Percentiles rank a stretch among this genome's conserved stretches.
phyloP scores from a whole-genome alignment of 768 basidiomycete species.

The Cyclocybe aegerita region DNA sequence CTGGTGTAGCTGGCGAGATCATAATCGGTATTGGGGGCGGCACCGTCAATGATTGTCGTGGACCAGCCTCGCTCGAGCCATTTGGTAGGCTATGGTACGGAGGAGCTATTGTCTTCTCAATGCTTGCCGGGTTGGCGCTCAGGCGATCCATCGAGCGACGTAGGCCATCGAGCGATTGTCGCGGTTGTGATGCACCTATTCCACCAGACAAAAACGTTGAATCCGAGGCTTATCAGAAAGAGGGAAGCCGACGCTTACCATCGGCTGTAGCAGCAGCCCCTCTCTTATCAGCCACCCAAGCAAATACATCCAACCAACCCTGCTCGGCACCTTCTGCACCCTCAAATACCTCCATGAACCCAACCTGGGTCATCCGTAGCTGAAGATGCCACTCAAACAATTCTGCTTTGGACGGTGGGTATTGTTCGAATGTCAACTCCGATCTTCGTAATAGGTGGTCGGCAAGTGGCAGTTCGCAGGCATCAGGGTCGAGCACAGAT shows the following conservation, averaged over 20 bases:
- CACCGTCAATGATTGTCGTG: constrained; percentile 10
- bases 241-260: not conserved
- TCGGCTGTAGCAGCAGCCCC: constrained; percentile 14
- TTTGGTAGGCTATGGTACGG: not conserved
- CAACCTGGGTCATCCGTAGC: constrained; percentile 82
- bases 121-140: not conserved
- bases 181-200: constrained; percentile 9
- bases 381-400: constrained; percentile 79
- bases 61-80: constrained; percentile 1
- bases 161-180: constrained; percentile 10
- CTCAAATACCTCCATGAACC: constrained; percentile 77
- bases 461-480: constrained; percentile 1
- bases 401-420: constrained; percentile 50
- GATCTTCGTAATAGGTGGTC: not conserved
- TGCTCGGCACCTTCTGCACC: constrained; percentile 82
- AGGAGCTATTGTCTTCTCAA: not conserved
- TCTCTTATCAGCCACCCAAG: constrained; percentile 74
- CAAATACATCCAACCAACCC: constrained; percentile 82
- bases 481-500: constrained; percentile 2
- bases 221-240: not conserved
- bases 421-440: constrained; percentile 22
- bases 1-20: constrained; percentile 63
- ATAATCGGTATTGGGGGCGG: constrained; percentile 49
- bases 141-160: constrained; percentile 3
- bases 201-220: not conserved